Conservation (phyloP, 495 filamentous ascomycete species). For the Hypoxylon perforatum region DNA sequence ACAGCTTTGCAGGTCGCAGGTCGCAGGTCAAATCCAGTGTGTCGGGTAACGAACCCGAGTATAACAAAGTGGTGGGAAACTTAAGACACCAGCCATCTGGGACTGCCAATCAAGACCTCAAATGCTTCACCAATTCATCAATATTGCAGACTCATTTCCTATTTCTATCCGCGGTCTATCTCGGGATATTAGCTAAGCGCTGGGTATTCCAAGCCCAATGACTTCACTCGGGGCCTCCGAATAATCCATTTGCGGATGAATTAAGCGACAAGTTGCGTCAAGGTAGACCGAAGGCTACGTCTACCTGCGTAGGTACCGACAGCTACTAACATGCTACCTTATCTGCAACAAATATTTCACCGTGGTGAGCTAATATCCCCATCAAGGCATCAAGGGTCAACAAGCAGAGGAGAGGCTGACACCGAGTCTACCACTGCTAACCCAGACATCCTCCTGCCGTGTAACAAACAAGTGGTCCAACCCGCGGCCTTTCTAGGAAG, state of each 20-base stretch:
- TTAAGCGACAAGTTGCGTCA: constrained; percentile 11
- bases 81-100: constrained; percentile 19
- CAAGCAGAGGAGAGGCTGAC: constrained; percentile 7
- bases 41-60: constrained; percentile 34
- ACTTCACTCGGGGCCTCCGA: constrained; percentile 16
- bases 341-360: constrained; percentile 4
- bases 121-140: too few species aligned
- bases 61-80: constrained; percentile 26
- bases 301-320: too few species aligned
- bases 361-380: constrained; percentile 2
- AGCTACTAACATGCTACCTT: background rate
- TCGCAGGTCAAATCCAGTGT: constrained; percentile 5
- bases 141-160: constrained; percentile 5
- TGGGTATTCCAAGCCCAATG: constrained; percentile 1
- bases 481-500: too few species aligned
- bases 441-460: too few species aligned
- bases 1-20: too few species aligned
- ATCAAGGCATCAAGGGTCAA: constrained; percentile 7
- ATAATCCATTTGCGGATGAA: constrained; percentile 7
- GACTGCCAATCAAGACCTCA: constrained; percentile 16
- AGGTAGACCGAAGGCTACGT: too few species aligned
- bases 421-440: constrained; percentile 14
- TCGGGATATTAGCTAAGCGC: constrained; percentile 5
- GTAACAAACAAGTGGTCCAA: too few species aligned
- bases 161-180: constrained; percentile 12